Base-by-base conservation (phyloP, 192 early-diverging fungal species). In the Umbelopsis sp. region DNA sequence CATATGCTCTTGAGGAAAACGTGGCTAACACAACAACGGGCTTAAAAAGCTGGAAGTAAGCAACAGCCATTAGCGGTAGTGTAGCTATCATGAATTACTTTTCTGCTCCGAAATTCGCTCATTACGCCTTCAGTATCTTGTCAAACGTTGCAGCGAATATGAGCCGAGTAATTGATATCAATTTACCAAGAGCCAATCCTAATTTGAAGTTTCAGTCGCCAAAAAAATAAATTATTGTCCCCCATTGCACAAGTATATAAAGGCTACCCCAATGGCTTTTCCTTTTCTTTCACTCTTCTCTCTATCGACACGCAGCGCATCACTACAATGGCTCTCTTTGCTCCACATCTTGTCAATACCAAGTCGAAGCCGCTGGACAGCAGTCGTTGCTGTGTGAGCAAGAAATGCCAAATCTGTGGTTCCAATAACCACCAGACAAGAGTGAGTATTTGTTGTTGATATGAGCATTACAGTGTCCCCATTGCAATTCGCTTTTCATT, bases 351-450 rank as follows among this genome's bases (percentile, higher is more conserved):
- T 41, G 27, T 58, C 18, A 69, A 74, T 10, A 49, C 16, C 22
- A 49, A 52, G 45, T 64, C 13, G 12, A 68, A 13, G 27, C 16
- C 35, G 41, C 48, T n/a, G 46, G 48, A 6, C 2, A 13, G 4
- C 33, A 2, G 13, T 61, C 27, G 4, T 35, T 35, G 33, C 55
- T 30, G 55, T 15, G 55, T 61, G 23, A 61, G 55, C 55, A 61
- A 61, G 27, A 61, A 30, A 61, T 76, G 74, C 23, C 69, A 49
- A 7, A 76, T 76, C 16, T 76, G 74, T 35, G 74, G 74, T 23
- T 76, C 74, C 7, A 50, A 46, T 22, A 70, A 71, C 10, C 74
- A 76, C 46, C 74, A 76, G 50, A 76, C 74, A 25, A 76, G 68
- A 55, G 74, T 76, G 71, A 75, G 41, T 49, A 44, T 25, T 35